phyloP scores from a whole-genome alignment of 208 protist species.

The Leishmania tarentolae region DNA sequence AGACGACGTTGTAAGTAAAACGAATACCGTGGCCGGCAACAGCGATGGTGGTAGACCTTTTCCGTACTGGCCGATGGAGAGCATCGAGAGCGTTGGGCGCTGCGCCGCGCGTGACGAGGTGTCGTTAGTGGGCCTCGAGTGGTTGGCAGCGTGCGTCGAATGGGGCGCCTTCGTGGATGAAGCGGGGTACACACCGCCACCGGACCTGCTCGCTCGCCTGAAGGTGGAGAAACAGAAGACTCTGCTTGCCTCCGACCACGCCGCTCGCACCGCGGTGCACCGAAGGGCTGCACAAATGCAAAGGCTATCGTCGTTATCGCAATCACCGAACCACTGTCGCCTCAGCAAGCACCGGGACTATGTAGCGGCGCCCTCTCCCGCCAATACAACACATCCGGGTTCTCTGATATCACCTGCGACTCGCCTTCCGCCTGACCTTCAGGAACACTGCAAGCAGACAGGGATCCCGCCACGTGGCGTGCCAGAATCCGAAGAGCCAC shows the following conservation, averaged over 20 bases:
- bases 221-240: conserved; percentile 5
- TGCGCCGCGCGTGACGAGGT: conserved; percentile 29
- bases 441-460: conserved; percentile 1
- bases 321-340: background rate
- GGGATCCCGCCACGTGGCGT: background rate
- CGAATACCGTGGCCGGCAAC: background rate
- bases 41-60: background rate
- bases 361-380: background rate
- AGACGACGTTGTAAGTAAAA: background rate
- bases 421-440: background rate
- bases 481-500: conserved; percentile 3
- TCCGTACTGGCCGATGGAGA: conserved; percentile 29
- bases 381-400: background rate
- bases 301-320: background rate
- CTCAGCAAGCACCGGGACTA: background rate
- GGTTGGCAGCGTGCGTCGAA: conserved; percentile 50
- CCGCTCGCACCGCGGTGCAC: background rate
- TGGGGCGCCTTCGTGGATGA: conserved; percentile 82
- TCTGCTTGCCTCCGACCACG: background rate
- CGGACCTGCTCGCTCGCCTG: conserved; percentile 8
- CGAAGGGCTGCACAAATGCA: background rate
- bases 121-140: conserved; percentile 46
- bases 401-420: background rate
- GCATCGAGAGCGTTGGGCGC: conserved; percentile 4
- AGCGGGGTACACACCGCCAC: conserved; percentile 1